Evolutionary conservation across 129 eudicot genomes (phyloP), one percentile per base, ranked within the genome.

Genomic region (Arctium lappa): DNA sequence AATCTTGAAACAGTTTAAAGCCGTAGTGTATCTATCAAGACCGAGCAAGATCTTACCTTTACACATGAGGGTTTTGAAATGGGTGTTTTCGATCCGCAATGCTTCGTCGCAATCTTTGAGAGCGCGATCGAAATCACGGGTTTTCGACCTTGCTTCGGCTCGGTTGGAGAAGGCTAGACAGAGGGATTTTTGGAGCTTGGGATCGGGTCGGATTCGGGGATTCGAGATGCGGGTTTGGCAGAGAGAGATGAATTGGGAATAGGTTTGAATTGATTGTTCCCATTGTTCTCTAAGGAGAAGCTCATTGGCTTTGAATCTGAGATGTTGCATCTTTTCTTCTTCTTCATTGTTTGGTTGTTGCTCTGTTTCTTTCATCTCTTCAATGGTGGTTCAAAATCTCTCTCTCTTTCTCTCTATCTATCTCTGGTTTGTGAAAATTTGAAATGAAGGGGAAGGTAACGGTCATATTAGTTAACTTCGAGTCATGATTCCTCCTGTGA

Each of bases 251-350:
- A 87, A 82, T 3, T 91, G 90, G 73, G 97, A 34, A 82, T 92
- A 95, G 30, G 87, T 85, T 86, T 93, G 86, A 11, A 95, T 90
- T 82, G 99, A 87, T 27, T 87, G 93, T 31, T 68, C 83, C 93
- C 94, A 95, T 85, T 95, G 95, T 89, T 95, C 95, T 91, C 93
- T 85, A 1, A 91, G 87, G 30, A 95, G 97, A 78, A 88, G 85
- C 75, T 93, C 97, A 16, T 92, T 91, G 88, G 97, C 99, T 90
- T 89, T 93, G 68, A 93, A 85, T 91, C 99, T 89, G 33, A 95
- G 89, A 6, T 81, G 42, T 36, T 95, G 99, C 83, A 95, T 33
- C 76, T 53, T 87, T 63, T 90, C 68, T 1, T 60, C 92, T 80
- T 92, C 91, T 70, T 89, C 88, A 44, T 46, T 87, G 68, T 74